phyloP scores from a whole-genome alignment of 495 filamentous ascomycete genomes.

The Xylaria intraflava region DNA sequence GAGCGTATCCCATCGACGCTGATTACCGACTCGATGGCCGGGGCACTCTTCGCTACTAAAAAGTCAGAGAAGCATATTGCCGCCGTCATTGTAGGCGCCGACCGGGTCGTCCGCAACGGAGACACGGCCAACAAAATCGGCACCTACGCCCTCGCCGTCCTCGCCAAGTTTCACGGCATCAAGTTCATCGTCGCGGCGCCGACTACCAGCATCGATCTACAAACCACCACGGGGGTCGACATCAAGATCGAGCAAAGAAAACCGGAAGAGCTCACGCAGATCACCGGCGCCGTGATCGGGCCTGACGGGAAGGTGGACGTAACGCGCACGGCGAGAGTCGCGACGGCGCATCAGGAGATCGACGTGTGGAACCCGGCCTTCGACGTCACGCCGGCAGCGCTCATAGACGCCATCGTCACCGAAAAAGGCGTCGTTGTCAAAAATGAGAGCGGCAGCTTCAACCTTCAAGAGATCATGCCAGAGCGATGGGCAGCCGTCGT shows the following conservation, averaged over 20 bases:
- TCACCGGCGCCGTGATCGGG: conserved; percentile 63
- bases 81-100: conserved; percentile 88
- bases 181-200: conserved; percentile 96
- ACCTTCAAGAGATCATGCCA: conserved; percentile 51
- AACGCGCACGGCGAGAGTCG: conserved; percentile 56
- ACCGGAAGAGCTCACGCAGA: conserved; percentile 67
- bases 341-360: conserved; percentile 75
- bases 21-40: conserved; percentile 96
- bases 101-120: conserved; percentile 91
- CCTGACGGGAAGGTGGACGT: conserved; percentile 44
- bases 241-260: conserved; percentile 88
- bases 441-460: conserved; percentile 63
- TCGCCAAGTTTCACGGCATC: conserved; percentile 77
- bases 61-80: conserved; percentile 55
- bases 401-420: conserved; percentile 93
- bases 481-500: conserved; percentile 40
- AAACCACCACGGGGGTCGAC: conserved; percentile 62
- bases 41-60: conserved; percentile 60
- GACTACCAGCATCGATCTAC: conserved; percentile 85
- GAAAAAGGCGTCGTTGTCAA: conserved; percentile 85
- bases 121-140: conserved; percentile 99
- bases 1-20: conserved; percentile 89
- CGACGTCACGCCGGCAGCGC: conserved; percentile 76
- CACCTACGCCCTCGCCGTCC: conserved; percentile 83
- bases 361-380: conserved; percentile 94